Evolutionary conservation across 805 yeast genomes (phyloP), one percentile per base, ranked within the genome.

Genomic region (Scheffersomyces coipomensis): DNA sequence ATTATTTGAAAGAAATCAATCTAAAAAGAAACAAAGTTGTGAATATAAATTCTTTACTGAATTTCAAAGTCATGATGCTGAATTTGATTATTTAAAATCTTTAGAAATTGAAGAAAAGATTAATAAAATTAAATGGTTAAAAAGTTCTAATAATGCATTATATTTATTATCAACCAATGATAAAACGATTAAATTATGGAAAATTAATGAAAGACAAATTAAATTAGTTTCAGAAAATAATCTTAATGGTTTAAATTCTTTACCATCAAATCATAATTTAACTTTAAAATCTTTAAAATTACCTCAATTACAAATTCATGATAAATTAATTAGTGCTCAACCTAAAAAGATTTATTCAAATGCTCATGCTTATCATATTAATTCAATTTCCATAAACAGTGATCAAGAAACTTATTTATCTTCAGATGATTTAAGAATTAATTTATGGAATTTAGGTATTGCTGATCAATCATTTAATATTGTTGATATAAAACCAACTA

Each of bases 171-270:
- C 91, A 23, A 89, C 99, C 23, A 93, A 93, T 63, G 99, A 93
- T 69, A 93, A 93, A 67, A 93, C 99, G n/a, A 89, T 93, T 58
- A 93, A 93, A 71, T 77, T 93, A 46, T 93, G 99, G 99, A 93
- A 93, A 64, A 78, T 93, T 34, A 85, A 82, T 70, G 97, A 90
- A 62, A 87, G 89, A 60, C 88, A 86, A 55, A 85, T 93, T 50
- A 88, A 88, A 64, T 78, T 93, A 60, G 99, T 93, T 17, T 78
- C 90, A 36, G 97, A 91, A 59, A 93, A 88, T 64, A 93, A 93
- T 65, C 67, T 88, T 21, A 52, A 54, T 45, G 81, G 59, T 21
- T 48, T 58, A 44, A 49, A 43, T 38, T 49, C 50, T 34, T 48
- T 55, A 35, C 52, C 61, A 4, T 33, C 46, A 8, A 39, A 33